These are phyloP conservation scores for Penicillium coprophilum DNA, from an alignment of 495 filamentous ascomycete species.

Conservation along the genomic window DNA sequence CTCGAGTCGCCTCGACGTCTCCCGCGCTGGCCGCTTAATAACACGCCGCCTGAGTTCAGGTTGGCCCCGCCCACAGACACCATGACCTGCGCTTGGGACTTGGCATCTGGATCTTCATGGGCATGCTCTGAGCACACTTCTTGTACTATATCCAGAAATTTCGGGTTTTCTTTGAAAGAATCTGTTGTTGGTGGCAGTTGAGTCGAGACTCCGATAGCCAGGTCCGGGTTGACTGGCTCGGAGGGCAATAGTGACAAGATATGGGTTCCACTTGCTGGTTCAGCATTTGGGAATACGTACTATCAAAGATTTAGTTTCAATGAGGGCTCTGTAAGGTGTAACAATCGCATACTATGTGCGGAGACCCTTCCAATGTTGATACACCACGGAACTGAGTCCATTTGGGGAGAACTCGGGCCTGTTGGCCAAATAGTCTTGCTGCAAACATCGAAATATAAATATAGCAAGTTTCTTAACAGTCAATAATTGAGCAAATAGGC, in stretches of 20 bases:
- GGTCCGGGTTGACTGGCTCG: constrained; percentile 61
- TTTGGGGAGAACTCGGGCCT: constrained; percentile 17
- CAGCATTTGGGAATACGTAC: constrained; percentile 67
- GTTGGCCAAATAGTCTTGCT: constrained; percentile 22
- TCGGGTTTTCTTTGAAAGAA: constrained; percentile 72
- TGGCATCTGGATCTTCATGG: constrained; percentile 65
- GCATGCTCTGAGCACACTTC: constrained; percentile 70
- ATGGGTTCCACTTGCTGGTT: constrained; percentile 41
- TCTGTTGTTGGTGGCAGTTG: constrained; percentile 72
- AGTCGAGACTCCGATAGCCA: constrained; percentile 76
- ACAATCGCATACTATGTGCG: constrained; percentile 50
- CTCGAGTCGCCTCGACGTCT: constrained; percentile 56
- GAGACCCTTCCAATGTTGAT: constrained; percentile 55
- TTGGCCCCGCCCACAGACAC: constrained; percentile 74
- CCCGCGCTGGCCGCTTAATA: constrained; percentile 51
- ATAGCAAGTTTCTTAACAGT: background rate
- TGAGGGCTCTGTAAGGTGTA: background rate
- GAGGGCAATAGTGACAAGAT: constrained; percentile 76
- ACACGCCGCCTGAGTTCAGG: constrained; percentile 63
- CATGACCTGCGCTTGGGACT: constrained; percentile 75
- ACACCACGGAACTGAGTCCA: constrained; percentile 40
- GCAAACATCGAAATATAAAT: constrained; percentile 28
- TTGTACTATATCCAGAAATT: constrained; percentile 74
- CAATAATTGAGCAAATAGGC: background rate
- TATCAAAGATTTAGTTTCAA: constrained; percentile 37